phyloP scores from a whole-genome alignment of 208 protist genomes.

The Acanthamoeba divionensis region DNA sequence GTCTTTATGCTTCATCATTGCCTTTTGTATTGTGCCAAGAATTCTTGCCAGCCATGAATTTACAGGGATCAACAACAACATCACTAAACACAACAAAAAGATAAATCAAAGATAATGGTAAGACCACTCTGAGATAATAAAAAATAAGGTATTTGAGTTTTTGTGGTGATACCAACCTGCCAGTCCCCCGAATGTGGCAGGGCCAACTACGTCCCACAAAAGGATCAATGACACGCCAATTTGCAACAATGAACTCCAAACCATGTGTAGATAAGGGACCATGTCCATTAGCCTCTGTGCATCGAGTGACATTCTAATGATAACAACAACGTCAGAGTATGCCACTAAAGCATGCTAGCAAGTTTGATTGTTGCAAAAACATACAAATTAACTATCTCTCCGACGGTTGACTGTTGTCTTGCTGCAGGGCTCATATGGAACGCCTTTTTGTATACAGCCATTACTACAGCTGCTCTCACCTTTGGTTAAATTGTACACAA shows the following conservation, averaged over 20 bases:
- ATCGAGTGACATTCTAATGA: slow-evolving; percentile 73
- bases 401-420: slow-evolving; percentile 81
- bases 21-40: slow-evolving; percentile 26
- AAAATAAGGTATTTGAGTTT: background rate
- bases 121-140: background rate
- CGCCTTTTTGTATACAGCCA: slow-evolving; percentile 83
- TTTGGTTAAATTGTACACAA: too few relatives aligned
- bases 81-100: slow-evolving; percentile 1
- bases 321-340: background rate
- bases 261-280: slow-evolving; percentile 72
- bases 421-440: slow-evolving; percentile 66
- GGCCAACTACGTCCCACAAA: slow-evolving; percentile 47
- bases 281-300: slow-evolving; percentile 73
- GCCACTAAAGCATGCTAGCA: background rate
- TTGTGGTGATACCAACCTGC: background rate
- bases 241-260: slow-evolving; percentile 78
- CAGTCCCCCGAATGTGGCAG: slow-evolving; percentile 59
- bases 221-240: slow-evolving; percentile 61
- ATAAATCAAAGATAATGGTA: background rate
- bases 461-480: slow-evolving; percentile 77
- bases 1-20: slow-evolving; percentile 60
- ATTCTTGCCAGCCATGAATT: slow-evolving; percentile 35
- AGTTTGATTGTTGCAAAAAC: background rate
- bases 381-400: slow-evolving; percentile 87
- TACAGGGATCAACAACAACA: slow-evolving; percentile 69